Conservation (phyloP, 257 asterid species). For the Fraxinus quadrangulata region DNA sequence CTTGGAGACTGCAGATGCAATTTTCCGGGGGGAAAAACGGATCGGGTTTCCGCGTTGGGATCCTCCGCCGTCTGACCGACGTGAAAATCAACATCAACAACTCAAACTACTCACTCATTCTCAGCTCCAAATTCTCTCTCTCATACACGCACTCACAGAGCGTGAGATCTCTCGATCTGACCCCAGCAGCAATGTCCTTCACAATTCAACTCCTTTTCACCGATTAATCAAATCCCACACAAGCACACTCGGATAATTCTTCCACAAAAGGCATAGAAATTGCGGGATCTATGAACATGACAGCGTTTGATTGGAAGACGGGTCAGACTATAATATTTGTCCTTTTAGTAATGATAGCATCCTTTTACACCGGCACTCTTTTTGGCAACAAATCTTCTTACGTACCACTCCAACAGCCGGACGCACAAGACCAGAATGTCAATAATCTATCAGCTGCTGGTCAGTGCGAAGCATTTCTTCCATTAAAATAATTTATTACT, state of each 20-base stretch:
- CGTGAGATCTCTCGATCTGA: neutral
- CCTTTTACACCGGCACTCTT: constrained; percentile 83
- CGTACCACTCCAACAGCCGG: constrained; percentile 34
- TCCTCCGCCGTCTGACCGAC: neutral
- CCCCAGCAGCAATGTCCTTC: neutral
- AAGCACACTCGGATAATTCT: neutral
- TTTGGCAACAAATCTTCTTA: constrained; percentile 47
- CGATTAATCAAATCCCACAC: neutral
- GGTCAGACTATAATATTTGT: constrained; percentile 58
- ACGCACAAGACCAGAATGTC: constrained; percentile 32
- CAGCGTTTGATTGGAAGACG: constrained; percentile 74
- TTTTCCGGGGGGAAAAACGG: neutral
- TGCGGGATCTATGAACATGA: constrained; percentile 48
- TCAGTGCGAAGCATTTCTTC: constrained; percentile 12
- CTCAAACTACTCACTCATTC: neutral
- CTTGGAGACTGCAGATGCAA: no score
- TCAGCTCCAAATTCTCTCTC: neutral
- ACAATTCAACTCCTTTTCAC: neutral
- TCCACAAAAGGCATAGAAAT: constrained; percentile 15
- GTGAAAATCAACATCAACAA: neutral
- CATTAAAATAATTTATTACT: neutral
- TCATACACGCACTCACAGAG: neutral
- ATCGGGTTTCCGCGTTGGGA: neutral
- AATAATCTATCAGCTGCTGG: constrained; percentile 43
- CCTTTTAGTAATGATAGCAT: constrained; percentile 74